Evolutionary conservation across 805 yeast species (phyloP).

Genomic region (Kluyveromyces lactis): DNA sequence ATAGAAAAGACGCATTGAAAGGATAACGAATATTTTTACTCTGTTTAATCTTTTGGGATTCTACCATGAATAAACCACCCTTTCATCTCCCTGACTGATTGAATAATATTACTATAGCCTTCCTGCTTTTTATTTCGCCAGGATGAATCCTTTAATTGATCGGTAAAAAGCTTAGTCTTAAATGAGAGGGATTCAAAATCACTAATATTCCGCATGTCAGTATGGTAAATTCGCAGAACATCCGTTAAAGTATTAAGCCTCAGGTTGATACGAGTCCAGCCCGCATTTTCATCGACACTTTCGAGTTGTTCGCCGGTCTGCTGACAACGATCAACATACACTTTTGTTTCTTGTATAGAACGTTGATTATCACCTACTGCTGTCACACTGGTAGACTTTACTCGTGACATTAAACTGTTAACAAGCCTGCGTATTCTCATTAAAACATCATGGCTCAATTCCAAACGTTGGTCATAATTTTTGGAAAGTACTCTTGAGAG

Average conservation of each 20-base stretch:
- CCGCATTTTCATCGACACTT: background rate
- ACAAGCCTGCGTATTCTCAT: slow-evolving; percentile 25
- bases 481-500: slow-evolving; percentile 35
- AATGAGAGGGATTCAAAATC: slow-evolving; percentile 22
- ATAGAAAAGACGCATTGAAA: too few relatives aligned
- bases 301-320: slow-evolving; percentile 15
- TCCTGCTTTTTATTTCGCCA: background rate
- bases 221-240: slow-evolving; percentile 24
- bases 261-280: slow-evolving; percentile 14
- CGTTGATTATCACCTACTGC: slow-evolving; percentile 34
- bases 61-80: slow-evolving; percentile 35
- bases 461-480: slow-evolving; percentile 34
- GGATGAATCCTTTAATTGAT: slow-evolving; percentile 12
- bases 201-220: slow-evolving; percentile 10
- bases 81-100: slow-evolving; percentile 31
- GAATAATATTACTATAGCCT: background rate
- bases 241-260: slow-evolving; percentile 26
- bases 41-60: slow-evolving; percentile 13
- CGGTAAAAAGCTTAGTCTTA: slow-evolving; percentile 23
- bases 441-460: slow-evolving; percentile 25
- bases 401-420: slow-evolving; percentile 18
- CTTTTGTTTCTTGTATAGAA: slow-evolving; percentile 31
- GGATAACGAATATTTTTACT: too few relatives aligned
- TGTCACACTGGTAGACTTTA: slow-evolving; percentile 32
- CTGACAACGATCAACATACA: slow-evolving; percentile 16